Conservation (phyloP, 1,284 basidiomycete genomes). For the Sporisorium scitamineum region DNA sequence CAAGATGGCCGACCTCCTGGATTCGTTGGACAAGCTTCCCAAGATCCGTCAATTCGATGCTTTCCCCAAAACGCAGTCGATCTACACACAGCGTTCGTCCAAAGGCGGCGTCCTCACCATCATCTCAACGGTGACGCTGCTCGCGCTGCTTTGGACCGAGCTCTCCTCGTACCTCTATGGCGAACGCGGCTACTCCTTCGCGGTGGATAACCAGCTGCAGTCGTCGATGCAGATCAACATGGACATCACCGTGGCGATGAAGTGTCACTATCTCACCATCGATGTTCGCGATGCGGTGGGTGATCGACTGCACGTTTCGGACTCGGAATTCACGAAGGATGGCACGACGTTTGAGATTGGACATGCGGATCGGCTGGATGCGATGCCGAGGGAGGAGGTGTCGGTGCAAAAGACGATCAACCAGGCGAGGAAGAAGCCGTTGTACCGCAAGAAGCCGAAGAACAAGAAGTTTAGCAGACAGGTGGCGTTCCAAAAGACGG, state of each 20-base stretch:
- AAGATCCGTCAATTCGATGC: slow-evolving; percentile 68
- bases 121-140: slow-evolving; percentile 79
- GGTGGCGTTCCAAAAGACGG: slow-evolving; percentile 65
- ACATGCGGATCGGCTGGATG: slow-evolving; percentile 79
- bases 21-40: slow-evolving; percentile 61
- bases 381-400: slow-evolving; percentile 59
- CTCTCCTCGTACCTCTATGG: slow-evolving; percentile 90
- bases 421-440: slow-evolving; percentile 39
- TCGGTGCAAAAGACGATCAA: slow-evolving; percentile 49
- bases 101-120: slow-evolving; percentile 89
- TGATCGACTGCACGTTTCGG: slow-evolving; percentile 86
- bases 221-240: slow-evolving; percentile 66
- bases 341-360: slow-evolving; percentile 80
- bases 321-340: slow-evolving; percentile 82
- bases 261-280: slow-evolving; percentile 75
- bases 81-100: slow-evolving; percentile 86
- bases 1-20: slow-evolving; percentile 59
- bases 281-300: slow-evolving; percentile 93
- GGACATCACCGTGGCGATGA: slow-evolving; percentile 66
- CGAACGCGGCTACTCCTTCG: slow-evolving; percentile 74
- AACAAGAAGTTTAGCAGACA: slow-evolving; percentile 73
- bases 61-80: slow-evolving; percentile 75
- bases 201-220: slow-evolving; percentile 55
- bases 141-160: slow-evolving; percentile 85
- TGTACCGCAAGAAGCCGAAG: slow-evolving; percentile 36